Evolutionary conservation across 805 yeast species (phyloP).

Genomic region (Naumovozyma castellii): DNA sequence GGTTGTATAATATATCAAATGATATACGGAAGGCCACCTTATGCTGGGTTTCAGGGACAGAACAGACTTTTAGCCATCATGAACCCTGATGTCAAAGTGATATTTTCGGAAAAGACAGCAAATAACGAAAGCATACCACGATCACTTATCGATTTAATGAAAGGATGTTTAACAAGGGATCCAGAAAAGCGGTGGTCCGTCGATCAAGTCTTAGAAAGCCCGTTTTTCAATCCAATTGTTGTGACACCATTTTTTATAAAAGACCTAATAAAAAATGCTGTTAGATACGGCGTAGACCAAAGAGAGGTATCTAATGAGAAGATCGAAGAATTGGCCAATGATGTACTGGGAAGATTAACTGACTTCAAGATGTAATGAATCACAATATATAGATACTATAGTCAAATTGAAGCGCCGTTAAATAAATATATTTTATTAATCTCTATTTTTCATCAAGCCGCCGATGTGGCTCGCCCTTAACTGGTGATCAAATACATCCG

Average conservation of each 20-base stretch:
- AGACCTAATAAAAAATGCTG: conserved; percentile 68
- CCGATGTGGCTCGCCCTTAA: not conserved
- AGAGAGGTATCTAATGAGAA: conserved; percentile 35
- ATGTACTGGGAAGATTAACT: conserved; percentile 45
- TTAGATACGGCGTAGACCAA: conserved; percentile 55
- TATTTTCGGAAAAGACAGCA: conserved; percentile 52
- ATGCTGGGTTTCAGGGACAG: conserved; percentile 66
- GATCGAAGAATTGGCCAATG: conserved; percentile 41
- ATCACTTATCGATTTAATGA: conserved; percentile 60
- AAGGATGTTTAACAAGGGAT: conserved; percentile 60
- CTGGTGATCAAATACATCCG: not conserved
- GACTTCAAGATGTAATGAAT: conserved; percentile 23
- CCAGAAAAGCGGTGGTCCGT: conserved; percentile 60
- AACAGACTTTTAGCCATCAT: conserved; percentile 76
- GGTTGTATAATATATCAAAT: conserved; percentile 94
- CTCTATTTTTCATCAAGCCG: too few species aligned
- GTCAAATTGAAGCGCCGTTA: too few species aligned
- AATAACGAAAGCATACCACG: conserved; percentile 58
- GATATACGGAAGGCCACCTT: conserved; percentile 91
- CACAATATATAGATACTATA: too few species aligned
- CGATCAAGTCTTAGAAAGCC: conserved; percentile 47
- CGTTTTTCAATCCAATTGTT: conserved; percentile 66
- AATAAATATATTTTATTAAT: too few species aligned
- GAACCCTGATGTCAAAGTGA: conserved; percentile 68
- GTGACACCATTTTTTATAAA: conserved; percentile 58